A percentile compares a stretch with the other conserved stretches of the same genome.
phyloP scores from a whole-genome alignment of 306 rosid genomes.

The Fragaria ananassa region DNA sequence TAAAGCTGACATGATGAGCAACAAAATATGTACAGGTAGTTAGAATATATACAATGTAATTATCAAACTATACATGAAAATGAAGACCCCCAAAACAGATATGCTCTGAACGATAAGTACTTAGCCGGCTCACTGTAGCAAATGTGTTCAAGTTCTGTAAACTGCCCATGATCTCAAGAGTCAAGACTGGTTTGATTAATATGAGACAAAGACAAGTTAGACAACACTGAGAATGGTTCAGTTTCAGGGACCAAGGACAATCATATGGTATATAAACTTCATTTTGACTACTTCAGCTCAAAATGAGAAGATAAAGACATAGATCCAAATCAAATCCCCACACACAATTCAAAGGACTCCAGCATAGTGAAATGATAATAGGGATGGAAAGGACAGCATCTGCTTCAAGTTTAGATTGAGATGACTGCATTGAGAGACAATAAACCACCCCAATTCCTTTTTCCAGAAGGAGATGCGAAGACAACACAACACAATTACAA shows the following conservation, averaged over 20 bases:
- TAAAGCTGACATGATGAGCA: too few species aligned
- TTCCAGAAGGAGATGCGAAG: background rate
- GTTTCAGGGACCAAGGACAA: background rate
- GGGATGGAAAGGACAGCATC: constrained; percentile 27
- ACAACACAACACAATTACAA: constrained; percentile 19
- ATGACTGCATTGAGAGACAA: background rate
- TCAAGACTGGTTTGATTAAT: background rate
- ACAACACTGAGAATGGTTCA: background rate
- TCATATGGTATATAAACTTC: constrained; percentile 1
- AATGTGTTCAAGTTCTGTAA: background rate
- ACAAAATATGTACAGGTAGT: too few species aligned
- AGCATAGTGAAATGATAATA: constrained; percentile 19
- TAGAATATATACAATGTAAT: too few species aligned
- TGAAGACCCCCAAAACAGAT: too few species aligned
- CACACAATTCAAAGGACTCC: background rate
- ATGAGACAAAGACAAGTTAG: background rate
- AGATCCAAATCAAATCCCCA: background rate
- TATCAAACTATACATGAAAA: too few species aligned
- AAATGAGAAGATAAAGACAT: constrained; percentile 15
- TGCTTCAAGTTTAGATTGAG: constrained; percentile 9
- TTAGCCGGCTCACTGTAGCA: background rate
- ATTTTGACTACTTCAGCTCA: constrained; percentile 17
- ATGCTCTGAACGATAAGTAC: background rate
- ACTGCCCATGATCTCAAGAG: background rate
- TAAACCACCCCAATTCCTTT: background rate